Percentiles rank a stretch among this genome's conserved stretches.
These are phyloP conservation scores for Ascochyta pisi DNA, from an alignment of 2,329 filamentous ascomycete species.

Conservation along the genomic window DNA sequence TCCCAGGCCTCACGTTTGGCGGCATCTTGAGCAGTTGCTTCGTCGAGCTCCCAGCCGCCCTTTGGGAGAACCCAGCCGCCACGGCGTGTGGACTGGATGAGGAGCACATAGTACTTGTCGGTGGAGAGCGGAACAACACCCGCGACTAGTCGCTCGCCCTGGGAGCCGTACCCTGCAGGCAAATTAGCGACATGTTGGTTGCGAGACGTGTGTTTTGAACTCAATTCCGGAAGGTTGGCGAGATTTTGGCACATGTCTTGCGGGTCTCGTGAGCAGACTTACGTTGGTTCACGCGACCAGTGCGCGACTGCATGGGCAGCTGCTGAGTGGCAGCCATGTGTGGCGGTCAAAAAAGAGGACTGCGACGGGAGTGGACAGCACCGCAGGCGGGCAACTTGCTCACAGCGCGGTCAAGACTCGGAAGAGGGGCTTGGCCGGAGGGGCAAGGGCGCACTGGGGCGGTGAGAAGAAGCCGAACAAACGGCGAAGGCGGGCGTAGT, in stretches of 20 bases:
- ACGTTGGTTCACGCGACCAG: slow-evolving; percentile 81
- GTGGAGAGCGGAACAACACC: slow-evolving; percentile 88
- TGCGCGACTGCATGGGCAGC: slow-evolving; percentile 69
- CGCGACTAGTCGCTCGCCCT: slow-evolving; percentile 93
- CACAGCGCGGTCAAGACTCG: slow-evolving; percentile 16
- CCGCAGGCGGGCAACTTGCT: slow-evolving; percentile 22
- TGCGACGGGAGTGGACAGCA: slow-evolving; percentile 6
- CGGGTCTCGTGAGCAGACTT: slow-evolving; percentile 56
- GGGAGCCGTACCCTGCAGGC: slow-evolving; percentile 80
- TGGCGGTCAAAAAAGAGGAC: slow-evolving; percentile 18
- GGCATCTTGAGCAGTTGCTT: slow-evolving; percentile 84
- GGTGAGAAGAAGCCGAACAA: slow-evolving; percentile 38
- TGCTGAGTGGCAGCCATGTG: slow-evolving; percentile 55
- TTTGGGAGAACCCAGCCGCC: slow-evolving; percentile 97
- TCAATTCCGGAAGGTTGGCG: slow-evolving; percentile 12
- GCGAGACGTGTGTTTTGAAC: slow-evolving; percentile 3
- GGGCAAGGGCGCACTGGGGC: slow-evolving; percentile 29
- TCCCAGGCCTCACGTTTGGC: slow-evolving; percentile 93
- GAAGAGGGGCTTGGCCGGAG: slow-evolving; percentile 22
- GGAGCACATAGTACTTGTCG: slow-evolving; percentile 85
- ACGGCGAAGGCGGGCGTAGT: slow-evolving; percentile 27
- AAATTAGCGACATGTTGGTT: slow-evolving; percentile 21
- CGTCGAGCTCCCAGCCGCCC: slow-evolving; percentile 96
- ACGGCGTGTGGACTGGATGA: slow-evolving; percentile 90
- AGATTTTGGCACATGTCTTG: slow-evolving; percentile 7